Percentiles rank a stretch among this genome's conserved stretches.
Evolutionary conservation across 352 stramenopile species (phyloP).

Genomic region (Globisporangium cederbergense): DNA sequence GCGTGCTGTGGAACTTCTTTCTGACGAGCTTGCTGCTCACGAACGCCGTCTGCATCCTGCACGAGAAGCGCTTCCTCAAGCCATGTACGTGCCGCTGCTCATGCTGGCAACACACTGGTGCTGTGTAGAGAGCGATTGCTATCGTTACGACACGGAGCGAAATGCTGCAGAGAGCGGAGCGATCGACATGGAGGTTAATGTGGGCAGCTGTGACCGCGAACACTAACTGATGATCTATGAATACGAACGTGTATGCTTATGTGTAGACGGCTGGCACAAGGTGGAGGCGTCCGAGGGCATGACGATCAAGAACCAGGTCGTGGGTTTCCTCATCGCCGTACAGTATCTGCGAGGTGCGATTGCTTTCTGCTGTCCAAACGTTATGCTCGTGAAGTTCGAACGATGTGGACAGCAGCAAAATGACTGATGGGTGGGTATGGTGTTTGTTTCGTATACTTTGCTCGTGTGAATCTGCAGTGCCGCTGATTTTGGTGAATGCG

Average conservation of each 20-base stretch:
- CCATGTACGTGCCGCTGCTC: slow-evolving; percentile 45
- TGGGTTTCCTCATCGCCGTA: slow-evolving; percentile 81
- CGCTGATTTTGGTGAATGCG: slow-evolving; percentile 77
- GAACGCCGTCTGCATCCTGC: slow-evolving; percentile 84
- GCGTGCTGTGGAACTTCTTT: slow-evolving; percentile 87
- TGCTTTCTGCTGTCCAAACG: not conserved
- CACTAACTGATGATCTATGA: not conserved
- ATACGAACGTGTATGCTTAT: not conserved
- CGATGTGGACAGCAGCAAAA: too few relatives aligned
- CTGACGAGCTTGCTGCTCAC: slow-evolving; percentile 82
- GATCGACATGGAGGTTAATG: not conserved
- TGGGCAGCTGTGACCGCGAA: not conserved
- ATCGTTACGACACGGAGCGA: not conserved
- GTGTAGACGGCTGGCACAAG: slow-evolving; percentile 78
- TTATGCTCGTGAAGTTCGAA: not conserved
- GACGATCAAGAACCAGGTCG: slow-evolving; percentile 87
- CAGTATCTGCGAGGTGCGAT: slow-evolving; percentile 79
- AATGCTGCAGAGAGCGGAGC: not conserved
- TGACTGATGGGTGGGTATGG: too few relatives aligned
- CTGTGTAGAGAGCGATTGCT: not conserved
- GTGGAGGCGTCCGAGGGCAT: slow-evolving; percentile 76
- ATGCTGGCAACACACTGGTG: not conserved
- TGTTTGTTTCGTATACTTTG: not conserved
- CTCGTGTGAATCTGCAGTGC: slow-evolving; percentile 35
- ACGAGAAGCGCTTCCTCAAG: slow-evolving; percentile 86